A percentile compares a stretch with the other conserved stretches of the same genome.
Evolutionary conservation across 371 early-diverging fungal species (phyloP).

Genomic region (Mortierella sp.): DNA sequence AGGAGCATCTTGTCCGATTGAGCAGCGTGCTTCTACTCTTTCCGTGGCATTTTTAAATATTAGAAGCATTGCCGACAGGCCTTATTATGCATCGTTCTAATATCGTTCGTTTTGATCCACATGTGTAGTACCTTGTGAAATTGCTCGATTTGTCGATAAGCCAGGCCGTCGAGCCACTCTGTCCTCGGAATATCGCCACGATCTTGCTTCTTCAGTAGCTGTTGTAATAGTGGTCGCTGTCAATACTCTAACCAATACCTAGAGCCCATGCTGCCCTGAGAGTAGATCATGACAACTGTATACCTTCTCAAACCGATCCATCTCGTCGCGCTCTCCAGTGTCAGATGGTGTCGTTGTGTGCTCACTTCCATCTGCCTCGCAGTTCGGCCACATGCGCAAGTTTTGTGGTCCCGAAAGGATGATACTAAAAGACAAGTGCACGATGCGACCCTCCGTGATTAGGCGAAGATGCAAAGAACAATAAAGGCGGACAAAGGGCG

Average conservation of each 20-base stretch:
- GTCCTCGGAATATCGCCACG: slow-evolving; percentile 84
- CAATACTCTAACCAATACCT: too few relatives aligned
- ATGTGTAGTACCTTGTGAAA: slow-evolving; percentile 69
- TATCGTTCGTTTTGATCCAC: slow-evolving; percentile 15
- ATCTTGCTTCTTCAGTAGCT: slow-evolving; percentile 86
- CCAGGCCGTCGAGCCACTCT: slow-evolving; percentile 93
- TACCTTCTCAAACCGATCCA: slow-evolving; percentile 90
- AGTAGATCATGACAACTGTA: background rate
- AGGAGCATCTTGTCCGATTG: slow-evolving; percentile 72
- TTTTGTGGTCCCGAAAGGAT: slow-evolving; percentile 83
- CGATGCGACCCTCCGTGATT: background rate
- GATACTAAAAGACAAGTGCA: slow-evolving; percentile 61
- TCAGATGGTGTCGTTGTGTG: slow-evolving; percentile 73
- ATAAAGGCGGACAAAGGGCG: background rate
- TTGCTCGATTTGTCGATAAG: slow-evolving; percentile 84
- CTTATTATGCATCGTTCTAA: too few relatives aligned
- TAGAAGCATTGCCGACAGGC: too few relatives aligned
- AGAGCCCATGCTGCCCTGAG: background rate
- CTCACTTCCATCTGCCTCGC: slow-evolving; percentile 71
- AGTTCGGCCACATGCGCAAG: slow-evolving; percentile 73
- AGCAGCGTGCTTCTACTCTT: slow-evolving; percentile 60
- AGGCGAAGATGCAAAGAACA: background rate
- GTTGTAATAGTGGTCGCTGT: background rate
- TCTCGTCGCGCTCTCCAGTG: slow-evolving; percentile 66
- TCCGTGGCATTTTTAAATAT: too few relatives aligned